Evolutionary conservation across 306 rosid species (phyloP), one percentile per base, ranked within the genome.

Genomic region (Prosopis cineraria): DNA sequence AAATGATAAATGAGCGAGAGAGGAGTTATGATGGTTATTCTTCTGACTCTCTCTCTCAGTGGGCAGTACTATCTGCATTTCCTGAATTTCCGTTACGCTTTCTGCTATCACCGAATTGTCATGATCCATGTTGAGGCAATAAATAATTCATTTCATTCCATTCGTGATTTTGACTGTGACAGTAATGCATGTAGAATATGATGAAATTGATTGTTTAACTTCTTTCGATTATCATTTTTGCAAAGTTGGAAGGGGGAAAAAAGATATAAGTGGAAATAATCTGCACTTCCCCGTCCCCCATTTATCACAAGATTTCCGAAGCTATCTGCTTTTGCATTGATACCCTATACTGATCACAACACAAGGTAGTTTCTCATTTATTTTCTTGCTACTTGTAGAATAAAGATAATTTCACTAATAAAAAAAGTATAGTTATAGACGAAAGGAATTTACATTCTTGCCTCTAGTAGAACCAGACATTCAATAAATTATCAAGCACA

Each of bases 151-250:
- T n/a, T n/a, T n/a, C n/a, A n/a, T n/a, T n/a, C n/a, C n/a, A n/a
- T n/a, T n/a, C n/a, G n/a, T n/a, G n/a, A n/a, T n/a, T n/a, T n/a
- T n/a, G n/a, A n/a, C n/a, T n/a, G n/a, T n/a, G n/a, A n/a, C n/a
- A n/a, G n/a, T 55, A 37, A 8, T 84, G 86, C 84, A 85, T 80
- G 83, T 75, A 83, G n/a, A 63, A 37, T 48, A 45, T n/a, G n/a
- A 50, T 66, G 65, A 72, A 50, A 55, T 75, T 80, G 74, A 76
- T 39, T 81, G 84, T 63, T 82, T 74, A 53, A 73, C n/a, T 75
- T 73, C 16, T 72, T 73, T 80, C 74, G 29, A 48, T 76, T 60
- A 79, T 75, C 65, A 70, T 76, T 79, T 78, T 79, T 78, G 65
- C 55, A 73, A 34, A 72, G 73, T 43, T 36, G 64, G 58, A 74